Evolutionary conservation across 805 yeast genomes (phyloP).

Genomic region (Yamadazyma endophytica): DNA sequence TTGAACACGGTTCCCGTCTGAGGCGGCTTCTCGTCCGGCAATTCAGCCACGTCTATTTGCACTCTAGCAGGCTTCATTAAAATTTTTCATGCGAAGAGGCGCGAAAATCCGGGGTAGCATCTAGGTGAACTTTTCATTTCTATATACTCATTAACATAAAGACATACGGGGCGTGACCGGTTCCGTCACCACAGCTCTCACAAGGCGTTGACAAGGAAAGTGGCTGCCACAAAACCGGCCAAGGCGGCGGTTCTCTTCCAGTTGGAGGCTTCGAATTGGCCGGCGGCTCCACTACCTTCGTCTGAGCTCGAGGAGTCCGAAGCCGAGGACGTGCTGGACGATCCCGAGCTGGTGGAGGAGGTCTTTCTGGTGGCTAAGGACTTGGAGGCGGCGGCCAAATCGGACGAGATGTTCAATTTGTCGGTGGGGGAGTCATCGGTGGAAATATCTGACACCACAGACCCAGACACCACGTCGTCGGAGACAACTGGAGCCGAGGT

Average conservation of each 20-base stretch:
- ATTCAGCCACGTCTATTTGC: conserved; percentile 61
- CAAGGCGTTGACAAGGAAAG: conserved; percentile 27
- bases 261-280: conserved; percentile 17
- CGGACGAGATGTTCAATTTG: conserved; percentile 8
- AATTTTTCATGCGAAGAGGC: background rate
- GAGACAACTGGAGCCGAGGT: conserved; percentile 13
- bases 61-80: conserved; percentile 53
- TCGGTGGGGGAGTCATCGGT: conserved; percentile 7
- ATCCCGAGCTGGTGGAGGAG: background rate
- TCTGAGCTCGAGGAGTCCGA: conserved; percentile 9
- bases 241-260: conserved; percentile 37
- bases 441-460: conserved; percentile 9
- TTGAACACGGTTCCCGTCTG: conserved; percentile 81
- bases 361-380: conserved; percentile 3
- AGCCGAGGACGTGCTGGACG: conserved; percentile 7
- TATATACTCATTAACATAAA: conserved; percentile 1
- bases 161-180: background rate
- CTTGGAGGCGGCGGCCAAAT: conserved; percentile 10
- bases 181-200: too few species aligned
- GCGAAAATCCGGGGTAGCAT: background rate
- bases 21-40: conserved; percentile 63
- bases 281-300: conserved; percentile 14
- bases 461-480: conserved; percentile 9
- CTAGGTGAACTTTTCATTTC: background rate
- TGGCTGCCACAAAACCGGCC: conserved; percentile 32